Percentiles rank a stretch among this genome's conserved stretches.
These are phyloP conservation scores for Ophiosphaerella korrae DNA, from an alignment of 2,329 filamentous ascomycete species.

Conservation along the genomic window DNA sequence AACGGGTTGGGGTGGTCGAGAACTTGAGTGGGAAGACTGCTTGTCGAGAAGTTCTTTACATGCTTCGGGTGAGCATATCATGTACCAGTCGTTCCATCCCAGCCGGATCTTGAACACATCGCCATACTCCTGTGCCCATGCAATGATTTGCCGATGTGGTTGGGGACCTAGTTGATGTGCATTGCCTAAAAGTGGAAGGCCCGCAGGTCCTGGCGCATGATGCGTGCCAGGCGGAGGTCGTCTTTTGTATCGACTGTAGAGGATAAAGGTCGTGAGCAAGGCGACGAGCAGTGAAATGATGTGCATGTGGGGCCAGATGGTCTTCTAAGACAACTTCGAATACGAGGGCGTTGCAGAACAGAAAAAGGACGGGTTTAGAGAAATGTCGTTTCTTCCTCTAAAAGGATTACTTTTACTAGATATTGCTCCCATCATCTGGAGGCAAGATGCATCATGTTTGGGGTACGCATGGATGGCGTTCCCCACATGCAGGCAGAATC, in stretches of 20 bases:
- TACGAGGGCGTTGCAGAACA: background rate
- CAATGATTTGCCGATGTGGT: slow-evolving; percentile 37
- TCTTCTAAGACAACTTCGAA: background rate
- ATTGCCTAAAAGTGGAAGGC: slow-evolving; percentile 36
- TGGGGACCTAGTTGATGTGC: slow-evolving; percentile 34
- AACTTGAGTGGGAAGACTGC: slow-evolving; percentile 44
- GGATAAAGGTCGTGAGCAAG: slow-evolving; percentile 12
- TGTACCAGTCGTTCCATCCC: slow-evolving; percentile 54
- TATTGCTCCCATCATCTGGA: background rate
- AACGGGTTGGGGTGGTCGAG: slow-evolving; percentile 47
- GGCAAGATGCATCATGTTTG: background rate
- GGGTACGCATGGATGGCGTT: slow-evolving; percentile 4
- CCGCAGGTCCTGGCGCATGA: slow-evolving; percentile 29
- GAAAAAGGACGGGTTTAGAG: background rate
- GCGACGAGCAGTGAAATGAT: slow-evolving; percentile 18
- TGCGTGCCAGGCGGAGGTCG: slow-evolving; percentile 22
- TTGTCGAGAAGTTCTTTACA: slow-evolving; percentile 54
- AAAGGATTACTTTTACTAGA: too few species aligned
- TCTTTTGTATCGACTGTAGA: slow-evolving; percentile 13
- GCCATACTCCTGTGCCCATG: slow-evolving; percentile 52
- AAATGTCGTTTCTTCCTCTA: background rate
- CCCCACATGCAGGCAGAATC: slow-evolving; percentile 16
- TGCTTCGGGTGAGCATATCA: slow-evolving; percentile 52
- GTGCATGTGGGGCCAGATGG: slow-evolving; percentile 23
- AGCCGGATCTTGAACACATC: slow-evolving; percentile 53